phyloP scores from a whole-genome alignment of 2,329 filamentous ascomycete genomes.

The Cladophialophora chaetospira region DNA sequence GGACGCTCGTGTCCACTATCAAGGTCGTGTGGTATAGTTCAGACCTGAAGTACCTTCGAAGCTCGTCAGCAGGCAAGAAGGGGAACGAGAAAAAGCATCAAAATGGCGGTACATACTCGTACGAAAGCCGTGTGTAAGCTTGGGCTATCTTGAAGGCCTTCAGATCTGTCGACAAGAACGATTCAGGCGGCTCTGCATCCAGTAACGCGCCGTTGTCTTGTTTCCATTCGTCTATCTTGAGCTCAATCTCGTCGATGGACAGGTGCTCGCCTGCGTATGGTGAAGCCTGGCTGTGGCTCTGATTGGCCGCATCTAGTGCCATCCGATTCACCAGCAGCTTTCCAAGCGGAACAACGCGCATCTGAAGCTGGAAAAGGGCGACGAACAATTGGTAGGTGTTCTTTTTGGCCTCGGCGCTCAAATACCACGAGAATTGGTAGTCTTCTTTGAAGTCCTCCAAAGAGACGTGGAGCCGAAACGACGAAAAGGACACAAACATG shows the following conservation, averaged over 20 bases:
- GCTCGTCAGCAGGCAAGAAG: neutral
- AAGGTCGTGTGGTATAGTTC: conserved; percentile 6
- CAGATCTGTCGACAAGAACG: neutral
- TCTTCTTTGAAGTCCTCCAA: neutral
- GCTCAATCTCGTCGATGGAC: conserved; percentile 3
- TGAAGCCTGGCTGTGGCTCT: neutral
- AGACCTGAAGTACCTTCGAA: neutral
- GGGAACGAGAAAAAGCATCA: neutral
- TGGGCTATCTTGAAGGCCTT: neutral
- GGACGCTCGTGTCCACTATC: neutral
- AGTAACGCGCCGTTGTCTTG: neutral
- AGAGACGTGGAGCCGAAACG: neutral
- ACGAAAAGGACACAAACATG: neutral
- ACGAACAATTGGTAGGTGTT: neutral
- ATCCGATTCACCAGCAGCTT: neutral
- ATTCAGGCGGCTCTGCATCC: neutral
- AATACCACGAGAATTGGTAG: neutral
- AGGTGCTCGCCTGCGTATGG: neutral
- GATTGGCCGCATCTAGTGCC: neutral
- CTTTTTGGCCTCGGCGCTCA: neutral
- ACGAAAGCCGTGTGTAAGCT: neutral
- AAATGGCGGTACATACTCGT: neutral
- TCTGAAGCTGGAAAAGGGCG: neutral
- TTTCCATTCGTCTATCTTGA: conserved; percentile 4
- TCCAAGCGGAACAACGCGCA: neutral